phyloP scores from a whole-genome alignment of 2,329 filamentous ascomycete species.

The Aureobasidium sp. region DNA sequence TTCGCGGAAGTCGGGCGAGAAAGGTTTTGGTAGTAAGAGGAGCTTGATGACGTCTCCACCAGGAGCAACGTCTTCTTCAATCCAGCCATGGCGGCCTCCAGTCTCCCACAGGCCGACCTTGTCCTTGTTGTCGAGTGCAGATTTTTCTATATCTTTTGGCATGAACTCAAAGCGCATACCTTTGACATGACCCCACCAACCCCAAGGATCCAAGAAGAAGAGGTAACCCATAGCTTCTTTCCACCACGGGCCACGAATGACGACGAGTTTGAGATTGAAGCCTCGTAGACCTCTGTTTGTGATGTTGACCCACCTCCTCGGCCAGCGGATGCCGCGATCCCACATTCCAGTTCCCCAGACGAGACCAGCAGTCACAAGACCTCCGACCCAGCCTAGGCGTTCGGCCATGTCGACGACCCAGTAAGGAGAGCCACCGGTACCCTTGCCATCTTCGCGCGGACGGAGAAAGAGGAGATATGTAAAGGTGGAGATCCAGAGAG shows the following conservation, averaged over 20 bases:
- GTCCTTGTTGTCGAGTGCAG: slow-evolving; percentile 49
- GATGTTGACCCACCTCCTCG: slow-evolving; percentile 79
- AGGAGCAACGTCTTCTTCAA: slow-evolving; percentile 83
- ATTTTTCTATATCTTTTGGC: slow-evolving; percentile 34
- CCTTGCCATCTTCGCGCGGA: slow-evolving; percentile 90
- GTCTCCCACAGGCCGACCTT: slow-evolving; percentile 15
- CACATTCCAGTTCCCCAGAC: slow-evolving; percentile 95
- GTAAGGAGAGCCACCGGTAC: slow-evolving; percentile 88
- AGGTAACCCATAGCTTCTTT: slow-evolving; percentile 59
- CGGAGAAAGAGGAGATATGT: slow-evolving; percentile 86
- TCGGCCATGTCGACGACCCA: slow-evolving; percentile 89
- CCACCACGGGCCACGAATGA: slow-evolving; percentile 77
- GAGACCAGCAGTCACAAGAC: slow-evolving; percentile 75
- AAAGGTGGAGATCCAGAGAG: slow-evolving; percentile 76
- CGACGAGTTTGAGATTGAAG: slow-evolving; percentile 94
- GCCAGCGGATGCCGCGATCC: slow-evolving; percentile 92
- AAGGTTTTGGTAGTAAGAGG: slow-evolving; percentile 84
- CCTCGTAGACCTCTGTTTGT: slow-evolving; percentile 83
- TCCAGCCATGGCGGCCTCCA: slow-evolving; percentile 45
- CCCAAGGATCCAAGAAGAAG: slow-evolving; percentile 26
- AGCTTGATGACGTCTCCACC: slow-evolving; percentile 91
- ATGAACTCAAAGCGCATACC: slow-evolving; percentile 31
- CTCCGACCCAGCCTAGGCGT: slow-evolving; percentile 86
- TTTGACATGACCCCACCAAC: slow-evolving; percentile 27
- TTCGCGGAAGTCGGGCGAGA: slow-evolving; percentile 87